Percentiles rank a stretch among this genome's conserved stretches.
Conservation (phyloP, 2,329 filamentous ascomycete genomes). For the Lasiodiplodia theobromae region DNA sequence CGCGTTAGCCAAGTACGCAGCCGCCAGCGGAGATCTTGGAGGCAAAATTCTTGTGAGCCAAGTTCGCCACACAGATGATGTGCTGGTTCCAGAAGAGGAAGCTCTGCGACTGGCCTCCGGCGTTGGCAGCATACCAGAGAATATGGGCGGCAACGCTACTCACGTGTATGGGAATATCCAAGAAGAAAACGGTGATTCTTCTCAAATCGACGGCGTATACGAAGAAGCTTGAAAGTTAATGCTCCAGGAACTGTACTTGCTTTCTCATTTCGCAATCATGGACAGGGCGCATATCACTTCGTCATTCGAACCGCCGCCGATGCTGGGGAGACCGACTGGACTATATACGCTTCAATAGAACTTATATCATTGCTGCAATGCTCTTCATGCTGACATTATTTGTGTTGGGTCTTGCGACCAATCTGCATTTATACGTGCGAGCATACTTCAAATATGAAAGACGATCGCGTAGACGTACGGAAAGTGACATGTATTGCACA, state of each 20-base stretch:
- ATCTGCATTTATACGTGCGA: no score
- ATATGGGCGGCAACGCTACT: neutral
- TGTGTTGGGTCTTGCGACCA: no score
- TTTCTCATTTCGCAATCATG: neutral
- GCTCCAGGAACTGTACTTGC: neutral
- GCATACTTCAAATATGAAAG: no score
- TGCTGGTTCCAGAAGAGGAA: neutral
- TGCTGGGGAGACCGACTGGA: neutral
- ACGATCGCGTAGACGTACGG: no score
- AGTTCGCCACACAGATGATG: neutral
- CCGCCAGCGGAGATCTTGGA: neutral
- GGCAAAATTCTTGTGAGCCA: constrained; percentile 3
- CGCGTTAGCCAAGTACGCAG: neutral
- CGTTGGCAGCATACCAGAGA: neutral
- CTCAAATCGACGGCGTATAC: neutral
- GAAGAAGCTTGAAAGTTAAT: neutral
- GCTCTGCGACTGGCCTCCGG: neutral
- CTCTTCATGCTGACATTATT: no score
- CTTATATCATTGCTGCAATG: neutral
- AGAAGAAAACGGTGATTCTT: neutral
- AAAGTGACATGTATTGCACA: neutral
- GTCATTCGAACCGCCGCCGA: neutral
- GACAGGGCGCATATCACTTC: neutral
- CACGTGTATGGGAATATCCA: neutral
- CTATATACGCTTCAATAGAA: neutral